A percentile compares a stretch with the other conserved stretches of the same genome.
phyloP scores from a whole-genome alignment of 2,329 filamentous ascomycete genomes.

The Exophiala alcalophila region DNA sequence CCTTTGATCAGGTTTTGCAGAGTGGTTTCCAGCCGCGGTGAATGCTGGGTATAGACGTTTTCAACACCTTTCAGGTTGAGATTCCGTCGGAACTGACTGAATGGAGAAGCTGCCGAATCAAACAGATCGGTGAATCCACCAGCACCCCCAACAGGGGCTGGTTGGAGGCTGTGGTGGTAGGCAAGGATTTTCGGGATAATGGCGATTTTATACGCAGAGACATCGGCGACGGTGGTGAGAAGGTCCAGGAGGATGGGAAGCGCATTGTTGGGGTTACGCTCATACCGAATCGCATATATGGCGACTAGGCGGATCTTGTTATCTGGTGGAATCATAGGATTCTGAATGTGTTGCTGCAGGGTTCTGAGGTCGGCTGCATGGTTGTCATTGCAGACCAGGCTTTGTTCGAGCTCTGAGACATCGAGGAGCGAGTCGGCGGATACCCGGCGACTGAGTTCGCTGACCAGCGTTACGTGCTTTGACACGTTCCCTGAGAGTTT shows the following conservation, averaged over 20 bases:
- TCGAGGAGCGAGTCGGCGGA: conserved; percentile 85
- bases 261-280: conserved; percentile 79
- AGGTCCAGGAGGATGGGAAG: conserved; percentile 83
- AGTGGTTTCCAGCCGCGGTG: conserved; percentile 79
- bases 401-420: conserved; percentile 95
- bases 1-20: conserved; percentile 93
- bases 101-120: conserved; percentile 77
- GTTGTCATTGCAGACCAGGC: conserved; percentile 93
- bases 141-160: conserved; percentile 66
- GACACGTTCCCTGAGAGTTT: conserved; percentile 97
- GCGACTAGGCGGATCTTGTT: conserved; percentile 88
- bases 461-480: conserved; percentile 95
- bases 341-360: conserved; percentile 81
- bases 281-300: conserved; percentile 91
- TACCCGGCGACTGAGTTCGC: conserved; percentile 85
- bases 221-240: conserved; percentile 75
- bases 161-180: conserved; percentile 84
- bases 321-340: conserved; percentile 69
- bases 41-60: conserved; percentile 98
- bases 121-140: conserved; percentile 88
- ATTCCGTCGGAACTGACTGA: conserved; percentile 73
- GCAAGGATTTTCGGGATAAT: conserved; percentile 76
- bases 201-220: conserved; percentile 71
- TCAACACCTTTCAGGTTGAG: conserved; percentile 88
- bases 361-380: conserved; percentile 89